A percentile compares a stretch with the other conserved stretches of the same genome.
phyloP scores from a whole-genome alignment of 176 grass and related monocot species.

The Lolium multiflorum region DNA sequence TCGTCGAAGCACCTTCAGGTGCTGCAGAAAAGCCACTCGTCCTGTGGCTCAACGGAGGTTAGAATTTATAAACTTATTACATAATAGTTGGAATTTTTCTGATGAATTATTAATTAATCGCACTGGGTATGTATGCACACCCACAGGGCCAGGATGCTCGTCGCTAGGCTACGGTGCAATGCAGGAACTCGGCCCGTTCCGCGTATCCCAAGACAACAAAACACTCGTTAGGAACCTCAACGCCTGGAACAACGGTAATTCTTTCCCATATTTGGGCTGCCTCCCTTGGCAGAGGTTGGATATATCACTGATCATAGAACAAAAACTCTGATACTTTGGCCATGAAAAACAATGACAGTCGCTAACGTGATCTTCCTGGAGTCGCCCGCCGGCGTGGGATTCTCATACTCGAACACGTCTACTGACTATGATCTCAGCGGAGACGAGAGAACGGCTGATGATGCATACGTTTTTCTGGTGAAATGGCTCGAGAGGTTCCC shows the following conservation, averaged over 20 bases:
- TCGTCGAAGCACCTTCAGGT: constrained; percentile 27
- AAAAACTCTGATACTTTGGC: neutral
- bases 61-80: neutral
- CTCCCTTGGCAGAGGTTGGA: too few relatives aligned
- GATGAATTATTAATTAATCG: too few relatives aligned
- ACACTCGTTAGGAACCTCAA: constrained; percentile 55
- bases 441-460: constrained; percentile 36
- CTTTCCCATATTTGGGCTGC: too few relatives aligned
- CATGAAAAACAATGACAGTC: constrained; percentile 33
- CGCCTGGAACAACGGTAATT: constrained; percentile 60
- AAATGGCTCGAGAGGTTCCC: constrained; percentile 57
- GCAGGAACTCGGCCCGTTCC: constrained; percentile 52
- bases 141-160: constrained; percentile 58
- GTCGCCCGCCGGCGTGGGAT: constrained; percentile 59
- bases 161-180: constrained; percentile 53
- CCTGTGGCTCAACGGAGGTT: constrained; percentile 63
- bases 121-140: neutral
- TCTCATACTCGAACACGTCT: constrained; percentile 57
- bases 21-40: constrained; percentile 34
- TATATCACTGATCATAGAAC: neutral
- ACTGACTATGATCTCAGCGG: constrained; percentile 41
- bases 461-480: constrained; percentile 37
- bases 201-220: constrained; percentile 47
- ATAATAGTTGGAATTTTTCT: too few relatives aligned
- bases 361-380: constrained; percentile 66